phyloP scores from a whole-genome alignment of 306 rosid species.

The Fragaria iinumae region DNA sequence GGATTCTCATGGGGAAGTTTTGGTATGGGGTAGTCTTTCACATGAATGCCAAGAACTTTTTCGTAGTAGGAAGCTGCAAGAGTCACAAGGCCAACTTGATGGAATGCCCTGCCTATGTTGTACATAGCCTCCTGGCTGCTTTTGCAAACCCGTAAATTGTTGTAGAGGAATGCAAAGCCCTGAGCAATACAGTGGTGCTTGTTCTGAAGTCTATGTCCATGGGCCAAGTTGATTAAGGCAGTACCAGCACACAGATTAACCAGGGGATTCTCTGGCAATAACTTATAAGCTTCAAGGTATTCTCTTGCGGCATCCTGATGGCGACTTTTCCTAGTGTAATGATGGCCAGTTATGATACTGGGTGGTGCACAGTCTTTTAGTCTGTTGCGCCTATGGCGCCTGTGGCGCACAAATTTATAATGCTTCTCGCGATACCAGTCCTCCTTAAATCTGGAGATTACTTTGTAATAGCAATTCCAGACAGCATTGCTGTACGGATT shows the following conservation, averaged over 20 bases:
- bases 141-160: conserved; percentile 58
- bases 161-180: conserved; percentile 86
- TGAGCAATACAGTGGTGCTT: conserved; percentile 84
- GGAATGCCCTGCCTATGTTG: conserved; percentile 80
- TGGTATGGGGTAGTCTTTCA: conserved; percentile 68
- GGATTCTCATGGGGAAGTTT: conserved; percentile 62
- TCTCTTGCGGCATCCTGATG: conserved; percentile 91
- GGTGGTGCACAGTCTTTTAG: conserved; percentile 76
- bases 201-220: conserved; percentile 85
- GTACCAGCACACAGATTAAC: conserved; percentile 89
- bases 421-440: conserved; percentile 66
- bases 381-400: conserved; percentile 59
- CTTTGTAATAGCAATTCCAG: conserved; percentile 98
- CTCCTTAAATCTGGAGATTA: conserved; percentile 63
- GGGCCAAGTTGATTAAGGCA: conserved; percentile 77
- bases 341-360: conserved; percentile 71
- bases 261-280: conserved; percentile 70
- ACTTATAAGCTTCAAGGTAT: conserved; percentile 84
- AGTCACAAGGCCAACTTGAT: conserved; percentile 79
- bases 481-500: conserved; percentile 75
- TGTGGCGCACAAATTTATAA: conserved; percentile 63
- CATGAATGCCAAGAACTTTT: conserved; percentile 58
- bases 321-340: conserved; percentile 58
- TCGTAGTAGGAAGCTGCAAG: conserved; percentile 68
- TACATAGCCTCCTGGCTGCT: conserved; percentile 85